A percentile compares a stretch with the other conserved stretches of the same genome.
Conservation (phyloP, 306 rosid species). For the Hippophae gyantsensis region DNA sequence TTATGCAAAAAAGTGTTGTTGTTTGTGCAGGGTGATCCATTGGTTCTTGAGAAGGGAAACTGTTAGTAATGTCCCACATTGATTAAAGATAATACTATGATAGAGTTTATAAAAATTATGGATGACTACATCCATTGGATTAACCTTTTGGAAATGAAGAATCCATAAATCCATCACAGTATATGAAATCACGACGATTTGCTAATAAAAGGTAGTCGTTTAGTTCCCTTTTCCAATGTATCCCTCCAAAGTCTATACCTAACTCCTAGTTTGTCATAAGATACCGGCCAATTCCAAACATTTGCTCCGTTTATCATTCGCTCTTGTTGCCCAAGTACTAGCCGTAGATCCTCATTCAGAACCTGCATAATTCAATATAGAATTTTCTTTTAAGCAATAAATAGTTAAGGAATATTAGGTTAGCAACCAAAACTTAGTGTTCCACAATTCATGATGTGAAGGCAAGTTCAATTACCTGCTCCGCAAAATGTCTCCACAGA, state of each 20-base stretch:
- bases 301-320: slow-evolving; percentile 72
- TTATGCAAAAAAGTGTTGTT: too few relatives aligned
- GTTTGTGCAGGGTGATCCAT: too few relatives aligned
- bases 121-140: too few relatives aligned
- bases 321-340: slow-evolving; percentile 83
- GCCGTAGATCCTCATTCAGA: slow-evolving; percentile 79
- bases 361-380: slow-evolving; percentile 35
- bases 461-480: slow-evolving; percentile 49
- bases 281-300: slow-evolving; percentile 75
- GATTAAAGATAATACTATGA: too few relatives aligned
- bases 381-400: background rate
- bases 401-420: background rate
- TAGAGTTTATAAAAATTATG: too few relatives aligned
- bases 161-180: background rate
- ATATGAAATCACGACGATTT: slow-evolving; percentile 18
- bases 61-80: too few relatives aligned
- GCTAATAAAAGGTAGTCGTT: slow-evolving; percentile 55
- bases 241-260: slow-evolving; percentile 85
- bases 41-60: background rate
- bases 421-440: background rate
- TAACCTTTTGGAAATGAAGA: too few relatives aligned
- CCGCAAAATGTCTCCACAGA: slow-evolving; percentile 81
- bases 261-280: slow-evolving; percentile 86
- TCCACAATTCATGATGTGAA: background rate
- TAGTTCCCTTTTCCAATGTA: slow-evolving; percentile 59